These are phyloP conservation scores for Trapa bicornis DNA, from an alignment of 345 rosid genomes.

Conservation along the genomic window DNA sequence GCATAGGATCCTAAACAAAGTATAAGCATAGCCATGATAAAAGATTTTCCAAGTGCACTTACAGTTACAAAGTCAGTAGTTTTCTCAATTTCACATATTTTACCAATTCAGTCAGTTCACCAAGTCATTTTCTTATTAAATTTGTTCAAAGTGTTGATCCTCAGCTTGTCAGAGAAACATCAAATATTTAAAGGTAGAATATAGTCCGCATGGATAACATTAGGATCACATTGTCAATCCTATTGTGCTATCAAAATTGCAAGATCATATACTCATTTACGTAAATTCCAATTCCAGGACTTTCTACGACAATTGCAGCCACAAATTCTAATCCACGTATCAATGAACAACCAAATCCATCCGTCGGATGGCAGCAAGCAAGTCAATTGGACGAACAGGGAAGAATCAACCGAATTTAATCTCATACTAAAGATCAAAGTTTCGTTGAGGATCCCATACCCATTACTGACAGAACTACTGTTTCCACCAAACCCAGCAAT, in stretches of 20 bases:
- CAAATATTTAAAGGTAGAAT: neutral
- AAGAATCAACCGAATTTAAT: neutral
- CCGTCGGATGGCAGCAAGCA: neutral
- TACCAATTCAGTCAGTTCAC: neutral
- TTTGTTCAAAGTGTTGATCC: neutral
- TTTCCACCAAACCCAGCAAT: slow-evolving; percentile 64
- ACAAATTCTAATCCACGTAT: neutral
- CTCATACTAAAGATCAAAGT: neutral
- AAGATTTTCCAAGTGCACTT: neutral
- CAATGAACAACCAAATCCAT: neutral
- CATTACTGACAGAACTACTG: slow-evolving; percentile 18
- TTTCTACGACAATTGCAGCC: neutral
- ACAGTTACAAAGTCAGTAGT: neutral
- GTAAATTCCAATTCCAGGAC: neutral
- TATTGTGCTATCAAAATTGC: neutral
- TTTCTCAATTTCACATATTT: neutral
- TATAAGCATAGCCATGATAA: too few species aligned
- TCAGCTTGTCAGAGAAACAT: neutral
- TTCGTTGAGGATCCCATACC: slow-evolving; percentile 7
- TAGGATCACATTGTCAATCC: neutral
- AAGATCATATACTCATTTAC: neutral
- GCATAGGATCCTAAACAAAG: too few species aligned
- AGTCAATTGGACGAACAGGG: neutral
- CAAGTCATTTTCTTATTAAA: neutral
- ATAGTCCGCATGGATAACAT: neutral